Conservation (phyloP, 2,329 filamentous ascomycete species). For the Aspergillus fumigatus region DNA sequence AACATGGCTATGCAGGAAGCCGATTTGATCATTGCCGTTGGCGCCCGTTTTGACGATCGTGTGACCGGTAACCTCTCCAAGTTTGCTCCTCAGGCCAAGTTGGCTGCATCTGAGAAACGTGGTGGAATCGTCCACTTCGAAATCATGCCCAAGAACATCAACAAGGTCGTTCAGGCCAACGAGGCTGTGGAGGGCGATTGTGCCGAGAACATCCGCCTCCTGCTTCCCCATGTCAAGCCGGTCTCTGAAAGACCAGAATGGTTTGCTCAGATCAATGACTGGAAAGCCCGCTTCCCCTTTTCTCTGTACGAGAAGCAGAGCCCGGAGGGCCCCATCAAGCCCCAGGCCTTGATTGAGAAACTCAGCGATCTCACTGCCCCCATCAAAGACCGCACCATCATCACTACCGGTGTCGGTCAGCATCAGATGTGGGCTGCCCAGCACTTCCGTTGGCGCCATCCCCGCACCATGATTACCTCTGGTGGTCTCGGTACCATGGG, state of each 20-base stretch:
- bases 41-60: conserved; percentile 92
- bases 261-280: conserved; percentile 83
- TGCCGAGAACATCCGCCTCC: conserved; percentile 66
- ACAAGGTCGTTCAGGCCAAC: conserved; percentile 96
- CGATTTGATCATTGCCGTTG: conserved; percentile 91
- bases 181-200: conserved; percentile 95
- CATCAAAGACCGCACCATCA: conserved; percentile 79
- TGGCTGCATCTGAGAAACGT: conserved; percentile 75
- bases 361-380: conserved; percentile 77
- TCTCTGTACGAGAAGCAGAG: conserved; percentile 74
- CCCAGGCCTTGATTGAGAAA: conserved; percentile 86
- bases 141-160: conserved; percentile 99
- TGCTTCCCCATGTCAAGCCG: conserved; percentile 67
- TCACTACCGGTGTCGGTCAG: conserved; percentile 91
- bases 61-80: conserved; percentile 77
- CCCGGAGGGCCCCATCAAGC: conserved; percentile 78
- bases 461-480: conserved; percentile 91
- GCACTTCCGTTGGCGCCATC: conserved; percentile 90
- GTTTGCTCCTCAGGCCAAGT: conserved; percentile 84
- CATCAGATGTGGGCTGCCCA: conserved; percentile 99
- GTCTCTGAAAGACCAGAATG: conserved; percentile 70
- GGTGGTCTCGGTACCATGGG: conserved; percentile 97
- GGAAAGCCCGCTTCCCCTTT: conserved; percentile 90
- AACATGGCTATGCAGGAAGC: conserved; percentile 98
- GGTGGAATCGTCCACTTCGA: conserved; percentile 97